These are phyloP conservation scores for Akanthomyces muscarius DNA, from an alignment of 2,329 filamentous ascomycete genomes.

Conservation along the genomic window DNA sequence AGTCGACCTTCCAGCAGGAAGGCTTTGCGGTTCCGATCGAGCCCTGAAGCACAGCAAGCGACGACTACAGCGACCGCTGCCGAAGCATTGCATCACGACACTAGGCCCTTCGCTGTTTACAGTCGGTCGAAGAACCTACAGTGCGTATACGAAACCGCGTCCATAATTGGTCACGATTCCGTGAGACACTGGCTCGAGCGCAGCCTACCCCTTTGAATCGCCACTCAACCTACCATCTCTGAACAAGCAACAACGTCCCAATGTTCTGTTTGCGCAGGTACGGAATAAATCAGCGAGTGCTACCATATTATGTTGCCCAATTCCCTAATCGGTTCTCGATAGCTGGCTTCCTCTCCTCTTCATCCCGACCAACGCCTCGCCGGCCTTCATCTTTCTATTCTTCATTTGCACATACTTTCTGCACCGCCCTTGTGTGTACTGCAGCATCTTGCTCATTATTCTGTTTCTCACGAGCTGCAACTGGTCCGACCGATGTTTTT, in stretches of 20 bases:
- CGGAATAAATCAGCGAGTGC: background rate
- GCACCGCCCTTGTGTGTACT: constrained; percentile 96
- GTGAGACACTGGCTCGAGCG: background rate
- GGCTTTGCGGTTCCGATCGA: background rate
- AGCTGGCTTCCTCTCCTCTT: constrained; percentile 87
- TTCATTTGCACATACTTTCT: constrained; percentile 93
- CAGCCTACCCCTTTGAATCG: background rate
- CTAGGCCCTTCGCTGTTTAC: background rate
- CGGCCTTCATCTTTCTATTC: constrained; percentile 81
- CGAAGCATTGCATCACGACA: background rate
- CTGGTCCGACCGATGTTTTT: constrained; percentile 87
- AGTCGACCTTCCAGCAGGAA: background rate
- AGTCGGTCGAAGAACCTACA: background rate
- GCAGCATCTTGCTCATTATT: constrained; percentile 89
- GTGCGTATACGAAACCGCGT: background rate
- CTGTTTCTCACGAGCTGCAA: constrained; percentile 89
- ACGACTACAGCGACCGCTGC: background rate
- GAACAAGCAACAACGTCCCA: constrained; percentile 19
- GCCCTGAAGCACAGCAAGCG: background rate
- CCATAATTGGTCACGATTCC: background rate
- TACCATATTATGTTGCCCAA: background rate
- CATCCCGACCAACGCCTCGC: constrained; percentile 81
- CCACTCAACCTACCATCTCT: background rate
- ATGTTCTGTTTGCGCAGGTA: constrained; percentile 65
- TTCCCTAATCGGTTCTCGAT: background rate